Evolutionary conservation across 805 yeast species (phyloP).

Genomic region (Ogataea nakhonphanomensis): DNA sequence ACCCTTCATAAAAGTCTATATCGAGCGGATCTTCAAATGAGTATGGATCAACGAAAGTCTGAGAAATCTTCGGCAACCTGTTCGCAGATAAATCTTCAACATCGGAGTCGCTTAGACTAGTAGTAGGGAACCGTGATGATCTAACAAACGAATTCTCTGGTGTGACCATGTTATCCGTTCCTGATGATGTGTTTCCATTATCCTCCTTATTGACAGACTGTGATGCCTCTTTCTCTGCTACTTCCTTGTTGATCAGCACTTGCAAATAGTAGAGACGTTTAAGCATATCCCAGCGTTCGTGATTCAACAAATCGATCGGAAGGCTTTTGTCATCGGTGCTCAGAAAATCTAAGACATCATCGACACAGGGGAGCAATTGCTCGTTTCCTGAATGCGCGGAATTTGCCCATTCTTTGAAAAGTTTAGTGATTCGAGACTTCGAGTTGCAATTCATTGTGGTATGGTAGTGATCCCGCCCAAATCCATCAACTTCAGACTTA

Average conservation of each 20-base stretch:
- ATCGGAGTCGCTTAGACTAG: conserved; percentile 42
- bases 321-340: conserved; percentile 38
- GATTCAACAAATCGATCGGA: conserved; percentile 37
- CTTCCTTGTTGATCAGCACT: conserved; percentile 51
- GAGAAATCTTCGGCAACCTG: conserved; percentile 34
- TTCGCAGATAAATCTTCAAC: conserved; percentile 38
- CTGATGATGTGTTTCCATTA: conserved; percentile 8
- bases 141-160: conserved; percentile 33
- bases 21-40: conserved; percentile 82
- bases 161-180: conserved; percentile 8
- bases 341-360: conserved; percentile 56
- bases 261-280: conserved; percentile 70
- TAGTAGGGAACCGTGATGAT: conserved; percentile 22
- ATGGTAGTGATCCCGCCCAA: conserved; percentile 65
- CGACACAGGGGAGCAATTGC: conserved; percentile 44
- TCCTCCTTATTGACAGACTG: conserved; percentile 4
- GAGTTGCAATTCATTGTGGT: conserved; percentile 43
- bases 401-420: conserved; percentile 55
- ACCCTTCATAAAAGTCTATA: conserved; percentile 77
- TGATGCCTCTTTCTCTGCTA: conserved; percentile 5
- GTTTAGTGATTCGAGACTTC: conserved; percentile 50
- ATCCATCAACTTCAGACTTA: conserved; percentile 69
- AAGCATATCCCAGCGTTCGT: conserved; percentile 66
- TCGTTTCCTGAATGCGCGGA: conserved; percentile 33
- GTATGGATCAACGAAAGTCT: conserved; percentile 75